phyloP scores from a whole-genome alignment of 2,329 filamentous ascomycete species.

The Monosporascus sp. region DNA sequence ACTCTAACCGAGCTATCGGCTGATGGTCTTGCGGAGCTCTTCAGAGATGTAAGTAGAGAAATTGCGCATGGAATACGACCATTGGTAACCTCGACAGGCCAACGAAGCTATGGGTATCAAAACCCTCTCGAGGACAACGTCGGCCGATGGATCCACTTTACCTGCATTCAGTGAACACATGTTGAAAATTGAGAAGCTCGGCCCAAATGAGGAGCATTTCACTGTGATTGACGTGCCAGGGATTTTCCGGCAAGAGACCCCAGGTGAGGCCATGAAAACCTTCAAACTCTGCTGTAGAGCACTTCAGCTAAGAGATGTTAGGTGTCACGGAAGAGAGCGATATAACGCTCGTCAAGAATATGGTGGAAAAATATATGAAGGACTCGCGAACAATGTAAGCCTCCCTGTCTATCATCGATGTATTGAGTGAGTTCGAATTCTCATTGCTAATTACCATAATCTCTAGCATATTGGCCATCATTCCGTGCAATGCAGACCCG shows the following conservation, averaged over 20 bases:
- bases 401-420: neutral
- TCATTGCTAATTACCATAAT: neutral
- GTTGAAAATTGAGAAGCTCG: conserved; percentile 39
- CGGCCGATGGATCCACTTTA: conserved; percentile 2
- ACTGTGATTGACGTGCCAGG: conserved; percentile 52
- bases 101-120: conserved; percentile 41
- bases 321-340: conserved; percentile 41
- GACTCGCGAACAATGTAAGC: conserved; percentile 40
- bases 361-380: conserved; percentile 43
- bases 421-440: neutral
- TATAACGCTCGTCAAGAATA: conserved; percentile 38
- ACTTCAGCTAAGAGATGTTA: conserved; percentile 3
- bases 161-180: conserved; percentile 42
- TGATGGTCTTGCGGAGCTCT: conserved; percentile 31
- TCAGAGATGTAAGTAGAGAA: conserved; percentile 30
- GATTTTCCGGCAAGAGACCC: conserved; percentile 39
- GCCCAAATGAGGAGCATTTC: conserved; percentile 40
- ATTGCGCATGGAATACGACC: neutral
- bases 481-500: conserved; percentile 32
- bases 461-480: conserved; percentile 24
- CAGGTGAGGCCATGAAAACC: conserved; percentile 22
- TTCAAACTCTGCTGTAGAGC: neutral
- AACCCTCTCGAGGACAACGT: conserved; percentile 3
- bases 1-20: conserved; percentile 18
- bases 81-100: conserved; percentile 23